phyloP scores from a whole-genome alignment of 305 asterid species.

The Striga hermonthica region DNA sequence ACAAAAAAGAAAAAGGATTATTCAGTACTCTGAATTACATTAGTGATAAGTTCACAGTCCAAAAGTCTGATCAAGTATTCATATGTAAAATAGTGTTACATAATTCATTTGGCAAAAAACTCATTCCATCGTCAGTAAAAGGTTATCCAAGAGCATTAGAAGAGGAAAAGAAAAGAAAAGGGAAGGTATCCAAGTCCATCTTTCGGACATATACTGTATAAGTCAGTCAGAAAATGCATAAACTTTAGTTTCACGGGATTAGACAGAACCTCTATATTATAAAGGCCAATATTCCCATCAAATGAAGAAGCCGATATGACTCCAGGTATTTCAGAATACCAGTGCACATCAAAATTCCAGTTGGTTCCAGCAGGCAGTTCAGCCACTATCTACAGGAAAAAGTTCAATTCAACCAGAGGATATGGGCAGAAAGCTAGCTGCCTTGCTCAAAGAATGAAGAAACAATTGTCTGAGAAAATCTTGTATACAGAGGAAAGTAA shows the following conservation, averaged over 20 bases:
- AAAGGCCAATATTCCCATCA: slow-evolving; percentile 70
- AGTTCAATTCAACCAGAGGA: background rate
- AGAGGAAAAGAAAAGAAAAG: slow-evolving; percentile 15
- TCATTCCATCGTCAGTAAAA: background rate
- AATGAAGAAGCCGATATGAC: slow-evolving; percentile 73
- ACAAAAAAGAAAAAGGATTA: background rate
- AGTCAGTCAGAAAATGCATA: too few relatives aligned
- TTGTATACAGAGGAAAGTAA: background rate
- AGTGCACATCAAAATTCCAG: slow-evolving; percentile 76
- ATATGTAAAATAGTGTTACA: background rate
- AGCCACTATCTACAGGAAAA: slow-evolving; percentile 53
- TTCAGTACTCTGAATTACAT: background rate
- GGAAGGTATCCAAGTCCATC: slow-evolving; percentile 11
- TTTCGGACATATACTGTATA: background rate
- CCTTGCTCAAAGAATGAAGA: slow-evolving; percentile 7
- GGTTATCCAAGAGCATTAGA: background rate
- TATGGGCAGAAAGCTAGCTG: background rate
- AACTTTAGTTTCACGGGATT: background rate
- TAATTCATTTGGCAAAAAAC: slow-evolving; percentile 10
- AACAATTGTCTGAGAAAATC: background rate
- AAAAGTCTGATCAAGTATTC: slow-evolving; percentile 18
- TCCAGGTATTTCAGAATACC: slow-evolving; percentile 77
- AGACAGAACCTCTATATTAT: slow-evolving; percentile 62
- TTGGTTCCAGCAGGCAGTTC: slow-evolving; percentile 71
- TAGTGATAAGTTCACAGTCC: slow-evolving; percentile 1